phyloP scores from a whole-genome alignment of 73 alveolate genomes.

The Stentor coeruleus region DNA sequence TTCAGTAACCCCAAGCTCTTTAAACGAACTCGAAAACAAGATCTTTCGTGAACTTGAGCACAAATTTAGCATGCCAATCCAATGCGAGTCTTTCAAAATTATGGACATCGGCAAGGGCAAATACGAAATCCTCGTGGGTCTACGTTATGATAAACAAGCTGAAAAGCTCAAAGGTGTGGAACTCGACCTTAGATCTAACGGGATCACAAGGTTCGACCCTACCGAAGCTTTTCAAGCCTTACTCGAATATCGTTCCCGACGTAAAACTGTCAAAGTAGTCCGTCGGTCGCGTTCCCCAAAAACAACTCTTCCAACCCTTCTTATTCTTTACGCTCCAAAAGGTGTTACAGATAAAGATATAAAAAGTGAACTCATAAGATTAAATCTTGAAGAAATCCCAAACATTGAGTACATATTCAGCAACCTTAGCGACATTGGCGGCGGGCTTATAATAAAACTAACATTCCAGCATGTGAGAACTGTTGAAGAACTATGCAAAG shows the following conservation, averaged over 20 bases:
- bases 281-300: background rate
- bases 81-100: background rate
- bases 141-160: background rate
- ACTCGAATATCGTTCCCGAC: background rate
- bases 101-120: background rate
- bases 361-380: background rate
- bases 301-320: background rate
- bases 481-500: background rate
- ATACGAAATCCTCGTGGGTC: background rate
- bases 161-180: conserved; percentile 1
- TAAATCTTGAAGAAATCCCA: background rate
- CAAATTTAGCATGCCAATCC: background rate
- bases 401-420: background rate
- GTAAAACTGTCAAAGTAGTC: too few relatives aligned
- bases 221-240: background rate
- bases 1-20: background rate
- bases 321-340: background rate
- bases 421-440: background rate
- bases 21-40: background rate
- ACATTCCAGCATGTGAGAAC: background rate
- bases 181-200: background rate
- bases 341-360: background rate
- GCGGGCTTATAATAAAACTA: background rate
- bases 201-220: background rate
- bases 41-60: background rate